These are phyloP conservation scores for Mediolabrus comicus DNA, from an alignment of 108 stramenopile species.

Conservation along the genomic window DNA sequence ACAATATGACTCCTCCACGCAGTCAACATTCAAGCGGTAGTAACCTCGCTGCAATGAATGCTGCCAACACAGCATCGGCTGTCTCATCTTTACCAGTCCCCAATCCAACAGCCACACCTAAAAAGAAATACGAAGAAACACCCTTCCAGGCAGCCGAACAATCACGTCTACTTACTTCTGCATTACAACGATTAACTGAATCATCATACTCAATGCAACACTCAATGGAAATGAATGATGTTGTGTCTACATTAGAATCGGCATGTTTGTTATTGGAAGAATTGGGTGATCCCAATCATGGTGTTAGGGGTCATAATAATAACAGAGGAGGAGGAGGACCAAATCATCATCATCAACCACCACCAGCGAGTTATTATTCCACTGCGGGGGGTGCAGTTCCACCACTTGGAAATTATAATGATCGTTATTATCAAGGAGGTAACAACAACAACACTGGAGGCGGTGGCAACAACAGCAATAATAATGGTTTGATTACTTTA, in stretches of 20 bases:
- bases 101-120: not conserved
- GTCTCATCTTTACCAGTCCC: not conserved
- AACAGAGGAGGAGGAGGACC: slow-evolving; percentile 5
- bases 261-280: slow-evolving; percentile 93
- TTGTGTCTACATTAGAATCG: slow-evolving; percentile 72
- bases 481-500: slow-evolving; percentile 43
- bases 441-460: slow-evolving; percentile 23
- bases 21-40: not conserved
- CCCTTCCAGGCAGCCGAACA: slow-evolving; percentile 29
- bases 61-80: not conserved
- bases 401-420: slow-evolving; percentile 34
- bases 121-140: not conserved
- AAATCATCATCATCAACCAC: not conserved
- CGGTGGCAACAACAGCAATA: slow-evolving; percentile 6
- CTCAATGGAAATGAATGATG: slow-evolving; percentile 78
- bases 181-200: slow-evolving; percentile 70
- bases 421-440: slow-evolving; percentile 23
- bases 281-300: slow-evolving; percentile 83
- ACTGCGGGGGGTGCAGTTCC: slow-evolving; percentile 32
- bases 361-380: slow-evolving; percentile 27
- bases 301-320: slow-evolving; percentile 21
- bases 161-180: slow-evolving; percentile 34
- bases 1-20: slow-evolving; percentile 10
- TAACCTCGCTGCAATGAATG: not conserved
- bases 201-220: slow-evolving; percentile 78